Percentiles rank a stretch among this genome's conserved stretches.
Evolutionary conservation across 805 yeast species (phyloP).

Genomic region (Hanseniaspora thailandica): DNA sequence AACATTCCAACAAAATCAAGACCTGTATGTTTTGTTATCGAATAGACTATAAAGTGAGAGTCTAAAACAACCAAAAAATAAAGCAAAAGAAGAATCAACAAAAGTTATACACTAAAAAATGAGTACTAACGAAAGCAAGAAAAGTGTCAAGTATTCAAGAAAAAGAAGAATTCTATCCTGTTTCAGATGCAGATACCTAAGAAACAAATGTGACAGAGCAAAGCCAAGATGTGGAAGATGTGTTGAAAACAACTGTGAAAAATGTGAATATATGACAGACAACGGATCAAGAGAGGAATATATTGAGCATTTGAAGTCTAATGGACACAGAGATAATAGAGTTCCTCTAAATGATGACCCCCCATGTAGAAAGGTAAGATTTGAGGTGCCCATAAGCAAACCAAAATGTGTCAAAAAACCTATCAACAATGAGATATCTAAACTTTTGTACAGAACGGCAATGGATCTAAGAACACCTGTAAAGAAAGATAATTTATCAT

Average conservation of each 20-base stretch:
- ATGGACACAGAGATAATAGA: not conserved
- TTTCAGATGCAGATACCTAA: conserved; percentile 9
- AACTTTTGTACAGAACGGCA: not conserved
- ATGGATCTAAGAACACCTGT: not conserved
- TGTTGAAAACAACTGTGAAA: not conserved
- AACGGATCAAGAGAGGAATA: not conserved
- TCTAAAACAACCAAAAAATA: not conserved
- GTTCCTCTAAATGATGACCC: not conserved
- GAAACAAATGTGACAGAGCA: conserved; percentile 11
- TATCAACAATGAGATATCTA: not conserved
- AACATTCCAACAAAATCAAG: not conserved
- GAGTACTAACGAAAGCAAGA: not conserved
- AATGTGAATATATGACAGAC: conserved; percentile 11
- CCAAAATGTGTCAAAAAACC: not conserved
- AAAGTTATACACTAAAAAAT: not conserved
- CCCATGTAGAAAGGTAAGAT: not conserved
- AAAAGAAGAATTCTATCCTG: conserved; percentile 12
- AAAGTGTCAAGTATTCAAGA: not conserved
- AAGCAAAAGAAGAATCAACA: not conserved
- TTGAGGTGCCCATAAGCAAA: not conserved
- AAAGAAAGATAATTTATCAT: not conserved
- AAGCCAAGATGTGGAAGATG: conserved; percentile 10
- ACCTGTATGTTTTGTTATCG: not conserved
- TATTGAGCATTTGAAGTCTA: not conserved
- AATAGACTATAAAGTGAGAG: too few relatives aligned